These are phyloP conservation scores for Linnemannia zychae DNA, from an alignment of 192 early-diverging fungal genomes.

Conservation along the genomic window DNA sequence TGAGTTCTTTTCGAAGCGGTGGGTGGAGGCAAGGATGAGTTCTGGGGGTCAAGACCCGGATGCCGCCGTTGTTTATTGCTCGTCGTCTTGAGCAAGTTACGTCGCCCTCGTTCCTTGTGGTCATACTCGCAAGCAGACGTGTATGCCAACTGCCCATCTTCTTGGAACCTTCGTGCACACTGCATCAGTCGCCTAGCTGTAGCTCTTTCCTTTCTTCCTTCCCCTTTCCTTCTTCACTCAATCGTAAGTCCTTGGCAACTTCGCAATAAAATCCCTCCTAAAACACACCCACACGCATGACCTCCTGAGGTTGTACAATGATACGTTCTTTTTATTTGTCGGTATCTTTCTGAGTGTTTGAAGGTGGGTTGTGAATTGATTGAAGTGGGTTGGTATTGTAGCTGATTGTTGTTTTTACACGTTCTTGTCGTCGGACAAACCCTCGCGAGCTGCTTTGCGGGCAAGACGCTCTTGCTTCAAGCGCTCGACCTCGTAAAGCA, in stretches of 20 bases:
- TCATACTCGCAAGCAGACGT: neutral
- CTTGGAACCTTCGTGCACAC: neutral
- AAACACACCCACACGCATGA: neutral
- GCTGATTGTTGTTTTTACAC: slow-evolving; percentile 15
- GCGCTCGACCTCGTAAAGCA: slow-evolving; percentile 50
- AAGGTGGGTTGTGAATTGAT: neutral
- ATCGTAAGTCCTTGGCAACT: neutral
- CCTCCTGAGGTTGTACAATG: neutral
- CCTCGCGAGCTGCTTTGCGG: slow-evolving; percentile 49
- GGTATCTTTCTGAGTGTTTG: neutral
- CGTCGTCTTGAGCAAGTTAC: neutral
- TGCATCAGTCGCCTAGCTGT: neutral
- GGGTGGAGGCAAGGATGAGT: slow-evolving; percentile 1
- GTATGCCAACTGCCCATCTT: neutral
- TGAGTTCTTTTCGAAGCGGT: neutral
- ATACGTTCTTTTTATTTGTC: neutral
- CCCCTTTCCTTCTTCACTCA: neutral
- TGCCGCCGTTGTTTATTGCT: neutral
- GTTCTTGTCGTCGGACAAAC: slow-evolving; percentile 31
- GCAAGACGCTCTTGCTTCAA: slow-evolving; percentile 53
- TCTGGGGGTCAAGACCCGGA: neutral
- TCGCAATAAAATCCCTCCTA: neutral
- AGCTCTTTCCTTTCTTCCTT: neutral
- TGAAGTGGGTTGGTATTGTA: neutral
- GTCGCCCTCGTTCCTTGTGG: too few relatives aligned